These are phyloP conservation scores for Dactylorhiza incarnata DNA, from an alignment of 106 monocot species.

Conservation along the genomic window DNA sequence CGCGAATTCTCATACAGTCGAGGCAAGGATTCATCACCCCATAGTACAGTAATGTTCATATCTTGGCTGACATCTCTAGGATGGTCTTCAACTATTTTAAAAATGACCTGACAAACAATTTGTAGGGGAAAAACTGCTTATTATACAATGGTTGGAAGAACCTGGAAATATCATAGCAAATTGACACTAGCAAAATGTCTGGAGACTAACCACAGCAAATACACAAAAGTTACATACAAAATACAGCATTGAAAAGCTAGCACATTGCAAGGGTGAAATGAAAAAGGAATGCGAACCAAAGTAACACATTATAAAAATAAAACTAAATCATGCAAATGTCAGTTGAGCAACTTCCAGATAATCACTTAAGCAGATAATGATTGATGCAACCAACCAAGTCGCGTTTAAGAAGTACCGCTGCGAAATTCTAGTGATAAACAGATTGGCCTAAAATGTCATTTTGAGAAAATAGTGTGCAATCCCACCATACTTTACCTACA, in stretches of 20 bases:
- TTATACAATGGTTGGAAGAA: neutral
- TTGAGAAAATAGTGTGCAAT: no score
- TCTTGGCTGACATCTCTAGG: conserved; percentile 74
- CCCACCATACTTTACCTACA: no score
- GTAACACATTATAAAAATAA: neutral
- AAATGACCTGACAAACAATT: conserved; percentile 54
- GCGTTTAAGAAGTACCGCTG: neutral
- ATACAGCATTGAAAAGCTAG: neutral
- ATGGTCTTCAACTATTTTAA: conserved; percentile 88
- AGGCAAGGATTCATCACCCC: conserved; percentile 82
- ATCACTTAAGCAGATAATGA: conserved; percentile 92
- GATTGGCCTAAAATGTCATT: no score
- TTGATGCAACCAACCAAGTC: conserved; percentile 89
- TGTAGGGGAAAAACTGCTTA: neutral
- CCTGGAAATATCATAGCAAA: neutral
- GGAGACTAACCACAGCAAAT: no score
- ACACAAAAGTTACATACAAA: neutral
- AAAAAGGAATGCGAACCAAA: neutral
- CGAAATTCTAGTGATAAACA: no score
- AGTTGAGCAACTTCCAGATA: neutral
- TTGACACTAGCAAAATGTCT: no score
- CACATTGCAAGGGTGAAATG: neutral
- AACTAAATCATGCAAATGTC: neutral
- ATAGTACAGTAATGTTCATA: conserved; percentile 56
- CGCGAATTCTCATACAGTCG: conserved; percentile 85